Evolutionary conservation across 129 eudicot genomes (phyloP).

Genomic region (Chrysanthemum seticuspe): DNA sequence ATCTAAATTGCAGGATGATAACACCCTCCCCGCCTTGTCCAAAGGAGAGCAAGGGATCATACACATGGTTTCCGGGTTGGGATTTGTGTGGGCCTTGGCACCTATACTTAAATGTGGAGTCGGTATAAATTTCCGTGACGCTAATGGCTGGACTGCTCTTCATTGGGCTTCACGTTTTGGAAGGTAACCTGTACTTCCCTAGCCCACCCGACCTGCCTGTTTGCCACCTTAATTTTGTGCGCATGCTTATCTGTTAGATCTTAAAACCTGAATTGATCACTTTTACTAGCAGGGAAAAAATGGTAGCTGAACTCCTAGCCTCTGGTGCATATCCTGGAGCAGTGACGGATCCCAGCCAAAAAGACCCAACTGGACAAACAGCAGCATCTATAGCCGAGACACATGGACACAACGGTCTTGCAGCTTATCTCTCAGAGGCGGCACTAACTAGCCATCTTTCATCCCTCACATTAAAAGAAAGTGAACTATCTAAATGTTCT

Average conservation of each 20-base stretch:
- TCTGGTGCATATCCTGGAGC: conserved; percentile 93
- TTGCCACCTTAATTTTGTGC: no score
- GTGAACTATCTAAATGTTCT: conserved; percentile 63
- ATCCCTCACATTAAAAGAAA: conserved; percentile 76
- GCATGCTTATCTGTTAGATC: no score
- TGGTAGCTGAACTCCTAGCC: conserved; percentile 90
- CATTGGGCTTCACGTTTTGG: conserved; percentile 99
- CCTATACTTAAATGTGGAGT: conserved; percentile 78
- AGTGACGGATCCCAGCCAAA: conserved; percentile 80
- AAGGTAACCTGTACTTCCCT: conserved; percentile 44
- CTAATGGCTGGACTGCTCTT: conserved; percentile 92
- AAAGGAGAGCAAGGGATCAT: conserved; percentile 92
- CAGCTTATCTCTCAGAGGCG: conserved; percentile 87
- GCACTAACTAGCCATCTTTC: conserved; percentile 76
- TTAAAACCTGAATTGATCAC: conserved; percentile 1
- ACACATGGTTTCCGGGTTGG: conserved; percentile 94
- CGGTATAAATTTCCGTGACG: conserved; percentile 72
- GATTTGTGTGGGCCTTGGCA: conserved; percentile 89
- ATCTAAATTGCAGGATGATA: conserved; percentile 32
- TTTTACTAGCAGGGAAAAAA: conserved; percentile 61
- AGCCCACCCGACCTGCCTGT: no score
- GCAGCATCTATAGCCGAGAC: conserved; percentile 79
- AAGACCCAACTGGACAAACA: conserved; percentile 80
- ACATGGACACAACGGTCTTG: conserved; percentile 79
- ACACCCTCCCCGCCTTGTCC: conserved; percentile 39